Conservation (phyloP, 2,329 filamentous ascomycete species). For the Botrytis squamosa region DNA sequence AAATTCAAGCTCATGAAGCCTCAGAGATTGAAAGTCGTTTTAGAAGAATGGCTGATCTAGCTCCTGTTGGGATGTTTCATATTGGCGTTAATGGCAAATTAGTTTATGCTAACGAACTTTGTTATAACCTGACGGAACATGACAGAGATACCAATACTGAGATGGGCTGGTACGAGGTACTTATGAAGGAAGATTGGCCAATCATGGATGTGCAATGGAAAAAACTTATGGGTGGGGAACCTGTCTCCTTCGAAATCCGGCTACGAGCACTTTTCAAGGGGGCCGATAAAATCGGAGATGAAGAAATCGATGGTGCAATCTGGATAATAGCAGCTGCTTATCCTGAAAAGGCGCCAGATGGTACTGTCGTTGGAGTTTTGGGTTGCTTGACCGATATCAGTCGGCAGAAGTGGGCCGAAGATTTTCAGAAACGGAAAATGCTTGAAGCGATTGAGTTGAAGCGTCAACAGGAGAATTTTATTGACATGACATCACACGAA, state of each 20-base stretch:
- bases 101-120: constrained; percentile 70
- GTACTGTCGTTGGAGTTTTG: constrained; percentile 70
- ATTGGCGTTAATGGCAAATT: constrained; percentile 63
- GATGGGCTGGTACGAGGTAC: neutral
- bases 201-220: constrained; percentile 30
- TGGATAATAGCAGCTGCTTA: constrained; percentile 78
- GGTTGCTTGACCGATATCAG: constrained; percentile 84
- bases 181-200: constrained; percentile 16
- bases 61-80: constrained; percentile 73
- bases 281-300: constrained; percentile 53
- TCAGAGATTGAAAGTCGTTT: constrained; percentile 60
- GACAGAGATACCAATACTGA: neutral
- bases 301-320: constrained; percentile 60
- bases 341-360: constrained; percentile 62
- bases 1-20: constrained; percentile 51
- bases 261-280: constrained; percentile 45
- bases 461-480: constrained; percentile 76
- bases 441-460: constrained; percentile 56
- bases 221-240: constrained; percentile 28
- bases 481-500: constrained; percentile 71
- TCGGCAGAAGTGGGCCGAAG: constrained; percentile 71
- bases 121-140: constrained; percentile 40
- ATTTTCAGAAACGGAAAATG: constrained; percentile 45
- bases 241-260: constrained; percentile 31
- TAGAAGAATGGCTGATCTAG: constrained; percentile 68